Evolutionary conservation across 148 eudicot genomes (phyloP), one percentile per base, ranked within the genome.

Genomic region (Suaeda aralocaspica): DNA sequence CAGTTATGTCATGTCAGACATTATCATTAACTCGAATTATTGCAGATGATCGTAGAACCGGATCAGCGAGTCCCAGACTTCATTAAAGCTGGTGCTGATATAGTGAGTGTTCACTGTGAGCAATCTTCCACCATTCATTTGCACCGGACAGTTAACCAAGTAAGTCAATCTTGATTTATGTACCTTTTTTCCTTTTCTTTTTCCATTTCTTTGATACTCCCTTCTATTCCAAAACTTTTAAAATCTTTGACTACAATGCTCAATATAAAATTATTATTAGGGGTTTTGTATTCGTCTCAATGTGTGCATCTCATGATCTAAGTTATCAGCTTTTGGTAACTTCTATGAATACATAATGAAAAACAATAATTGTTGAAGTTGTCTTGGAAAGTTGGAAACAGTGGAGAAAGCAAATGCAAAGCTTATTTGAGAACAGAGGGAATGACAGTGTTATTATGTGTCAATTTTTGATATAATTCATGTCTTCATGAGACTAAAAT

Each of bases 41-140:
- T 46, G 53, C 89, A 91, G 99, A 91, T 94, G 99, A 94, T 94
- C 82, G 99, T 94, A 49, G 99, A 94, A 78, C 99, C 99, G 53
- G 99, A 91, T 52, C 97, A 80, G 77, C 76, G 97, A 72, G 93
- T 94, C 56, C 91, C 97, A 5, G 99, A 94, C 73, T 91, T 94
- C 71, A 83, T 94, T 49, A 94, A 94, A 81, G 99, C 99, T 79
- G 99, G 97, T 76, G 99, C 99, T 29, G 99, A 91, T 74, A 94
- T 94, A 66, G 91, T 91, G 74, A 91, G 97, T 55, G 90, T 89
- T 64, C 99, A 94, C 70, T 94, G 97, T 78, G 99, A 94, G 79
- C 99, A 89, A 78, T 77, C 99, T 67, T 83, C 97, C 77, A 91
- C 99, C 76, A 94, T 94, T 76, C 99, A 94, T 83, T 88, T 94